phyloP scores from a whole-genome alignment of 2,329 filamentous ascomycete genomes.

The Dactylellina cionopaga region DNA sequence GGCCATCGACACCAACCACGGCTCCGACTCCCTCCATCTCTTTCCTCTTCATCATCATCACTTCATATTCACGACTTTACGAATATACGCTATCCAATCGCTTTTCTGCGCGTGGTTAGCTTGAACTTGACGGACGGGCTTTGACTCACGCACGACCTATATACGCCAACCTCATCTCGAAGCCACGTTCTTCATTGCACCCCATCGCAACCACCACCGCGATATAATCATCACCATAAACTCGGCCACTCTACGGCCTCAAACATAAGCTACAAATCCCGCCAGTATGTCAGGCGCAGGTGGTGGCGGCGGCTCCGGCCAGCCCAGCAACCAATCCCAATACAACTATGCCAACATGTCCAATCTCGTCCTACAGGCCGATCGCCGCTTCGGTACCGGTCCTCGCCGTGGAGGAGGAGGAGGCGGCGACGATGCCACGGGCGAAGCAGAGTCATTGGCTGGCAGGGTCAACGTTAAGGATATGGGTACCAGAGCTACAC shows the following conservation, averaged over 20 bases:
- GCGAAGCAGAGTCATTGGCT: constrained; percentile 95
- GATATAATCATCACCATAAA: background rate
- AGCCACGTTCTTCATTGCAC: background rate
- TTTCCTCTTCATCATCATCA: no score
- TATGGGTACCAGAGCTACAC: constrained; percentile 86
- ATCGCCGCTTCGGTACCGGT: constrained; percentile 81
- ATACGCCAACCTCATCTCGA: background rate
- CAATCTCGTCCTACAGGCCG: constrained; percentile 99
- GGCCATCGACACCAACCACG: no score
- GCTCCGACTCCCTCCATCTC: no score
- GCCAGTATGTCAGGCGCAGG: constrained; percentile 68
- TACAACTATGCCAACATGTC: constrained; percentile 99
- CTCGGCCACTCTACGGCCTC: background rate
- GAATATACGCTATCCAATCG: no score
- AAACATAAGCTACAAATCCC: constrained; percentile 2
- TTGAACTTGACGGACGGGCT: no score
- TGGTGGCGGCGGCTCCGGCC: constrained; percentile 68
- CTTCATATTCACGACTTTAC: no score
- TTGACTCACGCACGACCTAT: background rate
- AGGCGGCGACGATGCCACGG: constrained; percentile 93
- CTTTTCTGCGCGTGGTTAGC: no score
- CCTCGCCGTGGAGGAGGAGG: no score
- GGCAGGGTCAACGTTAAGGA: constrained; percentile 92
- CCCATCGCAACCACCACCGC: background rate
- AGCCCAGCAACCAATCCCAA: constrained; percentile 79